Conservation (phyloP, 148 eudicot species). For the Chenopodium quinoa region DNA sequence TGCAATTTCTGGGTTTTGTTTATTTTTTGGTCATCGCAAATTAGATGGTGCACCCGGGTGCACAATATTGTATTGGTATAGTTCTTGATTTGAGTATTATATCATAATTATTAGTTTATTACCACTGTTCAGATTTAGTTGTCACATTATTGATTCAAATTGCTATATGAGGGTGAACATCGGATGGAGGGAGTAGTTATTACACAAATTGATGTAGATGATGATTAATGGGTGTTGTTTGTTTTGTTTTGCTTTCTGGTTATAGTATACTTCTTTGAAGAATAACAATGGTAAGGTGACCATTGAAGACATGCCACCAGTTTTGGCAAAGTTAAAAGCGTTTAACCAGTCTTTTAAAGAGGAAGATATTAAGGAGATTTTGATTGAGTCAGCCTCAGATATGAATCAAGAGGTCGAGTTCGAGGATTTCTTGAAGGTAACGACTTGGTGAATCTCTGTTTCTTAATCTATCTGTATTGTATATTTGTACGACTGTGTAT, state of each 20-base stretch:
- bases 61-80: neutral
- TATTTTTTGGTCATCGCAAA: neutral
- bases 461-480: constrained; percentile 7
- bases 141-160: neutral
- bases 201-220: neutral
- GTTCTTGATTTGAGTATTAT: neutral
- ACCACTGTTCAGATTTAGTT: neutral
- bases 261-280: constrained; percentile 55
- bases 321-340: constrained; percentile 65
- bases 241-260: constrained; percentile 21
- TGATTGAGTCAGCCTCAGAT: constrained; percentile 53
- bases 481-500: neutral
- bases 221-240: constrained; percentile 7
- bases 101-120: too few relatives aligned
- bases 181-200: neutral
- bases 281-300: constrained; percentile 74
- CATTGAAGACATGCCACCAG: constrained; percentile 63
- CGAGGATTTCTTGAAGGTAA: constrained; percentile 81
- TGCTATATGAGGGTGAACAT: too few relatives aligned
- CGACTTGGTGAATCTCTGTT: neutral
- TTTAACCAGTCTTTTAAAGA: constrained; percentile 51
- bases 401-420: constrained; percentile 57
- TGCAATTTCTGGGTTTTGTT: neutral
- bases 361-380: constrained; percentile 56
- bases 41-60: too few relatives aligned